Conservation (phyloP, 2,329 filamentous ascomycete species). For the Botrytis byssoidea region DNA sequence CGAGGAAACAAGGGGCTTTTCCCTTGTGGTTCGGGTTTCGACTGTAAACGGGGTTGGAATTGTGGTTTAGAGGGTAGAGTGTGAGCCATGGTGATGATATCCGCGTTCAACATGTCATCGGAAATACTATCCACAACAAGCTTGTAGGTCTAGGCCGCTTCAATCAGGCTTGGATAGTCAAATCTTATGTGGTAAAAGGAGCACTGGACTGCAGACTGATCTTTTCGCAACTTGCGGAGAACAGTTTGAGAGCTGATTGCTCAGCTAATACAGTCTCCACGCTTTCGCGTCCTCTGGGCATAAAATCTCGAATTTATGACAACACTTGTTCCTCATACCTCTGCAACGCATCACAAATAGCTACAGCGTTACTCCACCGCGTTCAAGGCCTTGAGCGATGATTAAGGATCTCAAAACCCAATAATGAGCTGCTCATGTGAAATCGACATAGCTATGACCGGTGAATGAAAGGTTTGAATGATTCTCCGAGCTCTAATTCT, state of each 20-base stretch:
- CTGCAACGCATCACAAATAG: not conserved
- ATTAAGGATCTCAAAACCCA: not conserved
- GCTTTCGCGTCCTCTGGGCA: slow-evolving; percentile 94
- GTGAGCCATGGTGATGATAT: not conserved
- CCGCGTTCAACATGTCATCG: not conserved
- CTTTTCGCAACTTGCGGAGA: slow-evolving; percentile 63
- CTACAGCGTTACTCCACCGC: not conserved
- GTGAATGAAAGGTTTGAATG: no score
- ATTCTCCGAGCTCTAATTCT: not conserved
- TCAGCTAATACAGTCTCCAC: slow-evolving; percentile 90
- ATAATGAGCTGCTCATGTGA: not conserved
- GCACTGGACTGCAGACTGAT: not conserved
- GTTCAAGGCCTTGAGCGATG: not conserved
- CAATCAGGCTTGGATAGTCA: not conserved
- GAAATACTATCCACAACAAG: not conserved
- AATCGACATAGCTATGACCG: not conserved
- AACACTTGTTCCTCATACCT: slow-evolving; percentile 52
- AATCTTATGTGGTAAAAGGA: not conserved
- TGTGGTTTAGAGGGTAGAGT: slow-evolving; percentile 42
- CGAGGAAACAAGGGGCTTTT: slow-evolving; percentile 72
- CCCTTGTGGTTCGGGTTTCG: slow-evolving; percentile 40
- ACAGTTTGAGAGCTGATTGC: slow-evolving; percentile 63
- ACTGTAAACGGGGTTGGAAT: slow-evolving; percentile 13
- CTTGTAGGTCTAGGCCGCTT: not conserved
- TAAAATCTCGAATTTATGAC: slow-evolving; percentile 84